Evolutionary conservation across 352 stramenopile genomes (phyloP).

Genomic region (Aphanomyces invadans): DNA sequence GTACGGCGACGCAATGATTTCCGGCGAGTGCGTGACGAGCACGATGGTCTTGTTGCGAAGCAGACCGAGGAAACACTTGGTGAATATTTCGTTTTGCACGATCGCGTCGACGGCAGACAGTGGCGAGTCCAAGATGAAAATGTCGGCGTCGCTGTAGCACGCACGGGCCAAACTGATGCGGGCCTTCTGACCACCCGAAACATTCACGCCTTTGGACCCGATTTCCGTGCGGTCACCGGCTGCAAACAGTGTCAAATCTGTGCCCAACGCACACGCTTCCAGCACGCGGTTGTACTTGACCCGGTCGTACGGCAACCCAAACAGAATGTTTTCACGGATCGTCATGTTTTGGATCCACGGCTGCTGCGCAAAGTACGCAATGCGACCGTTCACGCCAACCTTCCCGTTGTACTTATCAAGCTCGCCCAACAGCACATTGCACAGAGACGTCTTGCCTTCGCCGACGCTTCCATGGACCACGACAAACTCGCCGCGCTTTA

Average conservation of each 20-base stretch:
- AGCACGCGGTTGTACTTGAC: conserved; percentile 38
- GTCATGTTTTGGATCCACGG: conserved; percentile 94
- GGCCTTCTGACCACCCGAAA: conserved; percentile 45
- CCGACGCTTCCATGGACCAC: conserved; percentile 46
- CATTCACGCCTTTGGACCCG: conserved; percentile 39
- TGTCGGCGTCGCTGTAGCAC: conserved; percentile 23
- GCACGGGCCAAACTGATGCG: conserved; percentile 25
- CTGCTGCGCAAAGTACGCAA: conserved; percentile 69
- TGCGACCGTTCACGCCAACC: conserved; percentile 35
- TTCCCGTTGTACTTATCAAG: conserved; percentile 60
- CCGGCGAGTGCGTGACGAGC: conserved; percentile 74
- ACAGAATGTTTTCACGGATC: conserved; percentile 81
- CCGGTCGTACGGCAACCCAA: conserved; percentile 54
- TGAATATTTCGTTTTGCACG: conserved; percentile 83
- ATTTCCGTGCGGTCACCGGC: conserved; percentile 59
- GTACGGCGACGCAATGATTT: conserved; percentile 33
- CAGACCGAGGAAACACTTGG: conserved; percentile 55
- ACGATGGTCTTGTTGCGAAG: conserved; percentile 56
- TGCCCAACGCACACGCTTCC: conserved; percentile 26
- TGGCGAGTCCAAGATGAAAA: conserved; percentile 25
- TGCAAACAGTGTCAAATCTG: conserved; percentile 31
- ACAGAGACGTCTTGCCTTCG: conserved; percentile 50
- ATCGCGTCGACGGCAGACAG: conserved; percentile 80
- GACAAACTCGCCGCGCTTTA: conserved; percentile 43
- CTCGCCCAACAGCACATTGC: conserved; percentile 56